Percentiles rank a stretch among this genome's conserved stretches.
Conservation (phyloP, 2,329 filamentous ascomycete genomes). For the Colletotrichum endophyticum region DNA sequence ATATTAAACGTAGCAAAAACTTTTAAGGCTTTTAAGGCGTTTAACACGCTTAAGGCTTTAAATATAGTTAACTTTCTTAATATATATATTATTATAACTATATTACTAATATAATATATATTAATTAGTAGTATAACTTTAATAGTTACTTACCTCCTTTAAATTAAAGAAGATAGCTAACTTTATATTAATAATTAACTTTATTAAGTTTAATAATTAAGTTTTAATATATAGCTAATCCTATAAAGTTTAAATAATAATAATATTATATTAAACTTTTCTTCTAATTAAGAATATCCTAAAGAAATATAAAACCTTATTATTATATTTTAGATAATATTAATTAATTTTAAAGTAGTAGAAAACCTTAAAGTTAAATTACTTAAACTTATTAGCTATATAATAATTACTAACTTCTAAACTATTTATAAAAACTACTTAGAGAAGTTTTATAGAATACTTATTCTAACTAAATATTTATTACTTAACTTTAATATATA, state of each 20-base stretch:
- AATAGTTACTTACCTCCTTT: background rate
- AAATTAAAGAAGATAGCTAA: background rate
- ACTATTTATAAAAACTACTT: no score
- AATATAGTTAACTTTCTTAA: no score
- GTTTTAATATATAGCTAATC: background rate
- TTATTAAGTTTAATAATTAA: background rate
- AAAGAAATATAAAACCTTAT: background rate
- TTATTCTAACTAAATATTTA: no score
- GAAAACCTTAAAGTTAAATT: no score
- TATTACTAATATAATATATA: background rate
- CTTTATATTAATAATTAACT: background rate
- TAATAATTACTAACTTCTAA: no score
- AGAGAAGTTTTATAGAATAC: no score
- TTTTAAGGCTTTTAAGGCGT: no score
- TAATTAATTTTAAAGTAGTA: no score
- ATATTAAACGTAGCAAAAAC: no score
- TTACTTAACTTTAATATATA: no score
- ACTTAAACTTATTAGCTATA: no score
- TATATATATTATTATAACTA: background rate
- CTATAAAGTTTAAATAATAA: background rate
- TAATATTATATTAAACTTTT: background rate
- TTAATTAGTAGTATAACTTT: background rate
- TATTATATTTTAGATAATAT: background rate
- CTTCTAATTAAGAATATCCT: background rate
- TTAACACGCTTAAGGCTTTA: no score